Base-by-base conservation (phyloP, 768 basidiomycete genomes). In the Hemileccinum rubropunctum region DNA sequence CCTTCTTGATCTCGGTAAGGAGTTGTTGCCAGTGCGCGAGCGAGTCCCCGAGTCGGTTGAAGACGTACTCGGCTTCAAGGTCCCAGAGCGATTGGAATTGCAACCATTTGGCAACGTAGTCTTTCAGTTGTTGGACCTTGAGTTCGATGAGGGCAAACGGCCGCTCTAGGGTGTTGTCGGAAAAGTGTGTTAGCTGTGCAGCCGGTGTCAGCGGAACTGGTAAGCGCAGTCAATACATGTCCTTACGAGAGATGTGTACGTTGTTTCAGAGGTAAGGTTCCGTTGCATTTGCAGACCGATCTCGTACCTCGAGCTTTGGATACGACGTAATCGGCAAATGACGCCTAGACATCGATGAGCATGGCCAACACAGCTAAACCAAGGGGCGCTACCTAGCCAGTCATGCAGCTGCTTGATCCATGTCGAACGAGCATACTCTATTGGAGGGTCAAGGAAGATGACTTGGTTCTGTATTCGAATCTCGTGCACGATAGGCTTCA, bases 31-130 rank as follows among this genome's bases (percentile, higher is more conserved):
- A 99, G 68, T 87, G 78, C 3, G 83, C 83, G 20, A 99, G 82
- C 12, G 91, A 91, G 68, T 99, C 95, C 9, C 97, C 97, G 7
- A 99, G 85, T 0, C 91, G 88, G 60, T 85, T 86, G 77, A 97
- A 98, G 32, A 99, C 95, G 63, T 90, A 88, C 77, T 98, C 95
- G 26, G 95, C 82, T 70, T 98, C 94, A 36, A 98, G 83, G 66
- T 99, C 97, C 97, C 95, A 98, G 0, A 98, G 77, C 0, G 95
- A 95, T 70, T 98, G 97, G 80, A 99, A 98, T 62, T 95, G 95
- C 0, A 98, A 81, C 97, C 97, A 99, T 73, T 97, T 97, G 51
- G 79, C 90, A 43, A 98, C 93, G 69, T 99, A 99, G 40, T 87
- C 86, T 58, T 80, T 85, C 47, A 99, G 78, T 53, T 91, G 83